phyloP scores from a whole-genome alignment of 2,329 filamentous ascomycete species.

The Colletotrichum godetiae region DNA sequence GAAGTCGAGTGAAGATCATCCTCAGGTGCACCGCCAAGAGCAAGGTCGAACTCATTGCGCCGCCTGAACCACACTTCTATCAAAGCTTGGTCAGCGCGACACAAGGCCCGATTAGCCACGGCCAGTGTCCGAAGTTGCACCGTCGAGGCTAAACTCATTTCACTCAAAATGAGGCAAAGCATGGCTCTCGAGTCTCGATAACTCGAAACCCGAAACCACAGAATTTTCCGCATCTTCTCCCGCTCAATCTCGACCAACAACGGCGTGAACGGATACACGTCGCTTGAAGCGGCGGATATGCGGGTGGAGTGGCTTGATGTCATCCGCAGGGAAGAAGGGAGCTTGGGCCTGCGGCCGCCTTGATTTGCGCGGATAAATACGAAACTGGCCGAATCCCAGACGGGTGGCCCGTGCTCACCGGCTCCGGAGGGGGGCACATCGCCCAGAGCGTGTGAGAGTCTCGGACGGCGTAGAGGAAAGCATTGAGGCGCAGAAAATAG shows the following conservation, averaged over 20 bases:
- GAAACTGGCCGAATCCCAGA: slow-evolving; percentile 28
- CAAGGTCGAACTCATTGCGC: not conserved
- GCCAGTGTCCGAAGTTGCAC: not conserved
- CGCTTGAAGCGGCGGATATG: slow-evolving; percentile 30
- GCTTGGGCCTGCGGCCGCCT: slow-evolving; percentile 34
- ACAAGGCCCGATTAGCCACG: slow-evolving; percentile 11
- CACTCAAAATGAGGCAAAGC: not conserved
- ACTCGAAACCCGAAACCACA: not conserved
- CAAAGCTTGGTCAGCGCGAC: not conserved
- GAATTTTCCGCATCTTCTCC: slow-evolving; percentile 28
- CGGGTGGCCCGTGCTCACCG: slow-evolving; percentile 19
- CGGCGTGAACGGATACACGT: slow-evolving; percentile 15
- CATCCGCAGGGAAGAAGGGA: slow-evolving; percentile 32
- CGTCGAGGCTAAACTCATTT: not conserved
- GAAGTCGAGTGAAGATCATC: not conserved
- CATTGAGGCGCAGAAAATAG: not conserved
- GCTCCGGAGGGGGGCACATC: slow-evolving; percentile 2
- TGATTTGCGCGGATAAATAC: slow-evolving; percentile 36
- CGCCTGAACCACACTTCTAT: not conserved
- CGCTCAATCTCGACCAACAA: slow-evolving; percentile 30
- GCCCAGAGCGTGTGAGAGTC: not conserved
- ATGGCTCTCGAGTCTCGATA: not conserved
- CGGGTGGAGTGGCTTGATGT: slow-evolving; percentile 35
- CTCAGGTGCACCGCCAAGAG: not conserved
- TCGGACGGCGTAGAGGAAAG: not conserved